Evolutionary conservation across 2,329 filamentous ascomycete species (phyloP).

Genomic region (Fusarium udum): DNA sequence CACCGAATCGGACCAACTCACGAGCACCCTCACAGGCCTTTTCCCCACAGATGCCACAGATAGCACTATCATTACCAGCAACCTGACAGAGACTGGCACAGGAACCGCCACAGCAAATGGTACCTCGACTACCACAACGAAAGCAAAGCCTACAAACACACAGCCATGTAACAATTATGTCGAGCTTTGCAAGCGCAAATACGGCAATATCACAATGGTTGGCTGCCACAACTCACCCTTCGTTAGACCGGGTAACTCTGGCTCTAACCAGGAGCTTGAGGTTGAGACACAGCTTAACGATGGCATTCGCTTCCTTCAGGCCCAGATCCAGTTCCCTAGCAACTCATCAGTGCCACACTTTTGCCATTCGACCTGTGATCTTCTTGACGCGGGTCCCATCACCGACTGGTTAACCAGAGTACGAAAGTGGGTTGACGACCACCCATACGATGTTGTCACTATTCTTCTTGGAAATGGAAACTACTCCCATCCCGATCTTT

Average conservation of each 20-base stretch:
- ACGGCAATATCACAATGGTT: slow-evolving; percentile 83
- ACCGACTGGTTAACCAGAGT: slow-evolving; percentile 77
- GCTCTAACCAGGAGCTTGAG: slow-evolving; percentile 76
- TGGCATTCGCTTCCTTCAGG: slow-evolving; percentile 73
- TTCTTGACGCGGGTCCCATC: slow-evolving; percentile 83
- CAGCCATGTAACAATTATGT: slow-evolving; percentile 81
- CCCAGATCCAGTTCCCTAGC: slow-evolving; percentile 67
- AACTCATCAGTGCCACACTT: slow-evolving; percentile 70
- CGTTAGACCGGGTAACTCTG: slow-evolving; percentile 73
- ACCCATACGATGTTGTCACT: slow-evolving; percentile 89
- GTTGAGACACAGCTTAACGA: slow-evolving; percentile 81
- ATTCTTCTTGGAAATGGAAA: slow-evolving; percentile 87
- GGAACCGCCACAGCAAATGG: slow-evolving; percentile 45
- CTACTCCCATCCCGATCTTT: slow-evolving; percentile 71
- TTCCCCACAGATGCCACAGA: slow-evolving; percentile 49
- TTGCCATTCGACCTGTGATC: slow-evolving; percentile 85
- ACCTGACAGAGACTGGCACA: slow-evolving; percentile 52
- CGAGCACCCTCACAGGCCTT: slow-evolving; percentile 57
- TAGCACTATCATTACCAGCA: slow-evolving; percentile 47
- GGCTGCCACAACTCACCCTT: slow-evolving; percentile 87
- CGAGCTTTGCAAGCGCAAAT: slow-evolving; percentile 79
- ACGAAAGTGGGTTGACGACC: slow-evolving; percentile 73
- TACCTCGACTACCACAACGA: slow-evolving; percentile 45
- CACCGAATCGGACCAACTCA: slow-evolving; percentile 45
- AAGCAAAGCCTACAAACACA: slow-evolving; percentile 69